These are phyloP conservation scores for Deinandra increscens DNA, from an alignment of 129 eudicot genomes.

Conservation along the genomic window DNA sequence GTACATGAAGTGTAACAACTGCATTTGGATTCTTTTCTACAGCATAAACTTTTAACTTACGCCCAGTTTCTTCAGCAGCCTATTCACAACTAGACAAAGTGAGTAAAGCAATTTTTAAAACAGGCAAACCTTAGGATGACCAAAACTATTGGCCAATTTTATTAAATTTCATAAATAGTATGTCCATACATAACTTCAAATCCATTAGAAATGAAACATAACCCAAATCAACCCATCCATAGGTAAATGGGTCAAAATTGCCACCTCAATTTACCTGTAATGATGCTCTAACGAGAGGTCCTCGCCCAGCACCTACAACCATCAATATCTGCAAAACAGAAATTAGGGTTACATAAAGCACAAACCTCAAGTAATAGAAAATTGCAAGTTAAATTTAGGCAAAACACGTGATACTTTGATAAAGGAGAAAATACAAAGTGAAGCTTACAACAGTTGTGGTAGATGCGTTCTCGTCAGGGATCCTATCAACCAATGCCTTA, in stretches of 20 bases:
- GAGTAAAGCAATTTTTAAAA: background rate
- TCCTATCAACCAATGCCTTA: slow-evolving; percentile 82
- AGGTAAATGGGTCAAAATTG: background rate
- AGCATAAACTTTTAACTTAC: slow-evolving; percentile 85
- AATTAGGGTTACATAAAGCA: slow-evolving; percentile 10
- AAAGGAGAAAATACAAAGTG: slow-evolving; percentile 9
- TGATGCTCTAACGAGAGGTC: slow-evolving; percentile 98
- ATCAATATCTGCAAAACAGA: slow-evolving; percentile 59
- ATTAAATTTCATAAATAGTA: background rate
- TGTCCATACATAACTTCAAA: background rate
- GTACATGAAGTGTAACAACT: slow-evolving; percentile 92
- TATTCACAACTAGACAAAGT: slow-evolving; percentile 16
- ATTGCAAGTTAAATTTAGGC: background rate
- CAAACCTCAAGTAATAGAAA: background rate
- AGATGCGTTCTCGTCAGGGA: slow-evolving; percentile 73
- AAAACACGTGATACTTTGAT: background rate
- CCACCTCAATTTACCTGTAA: slow-evolving; percentile 53
- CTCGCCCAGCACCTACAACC: slow-evolving; percentile 99
- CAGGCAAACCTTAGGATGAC: no score
- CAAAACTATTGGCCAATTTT: background rate
- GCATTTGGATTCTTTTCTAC: slow-evolving; percentile 99
- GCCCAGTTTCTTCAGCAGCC: slow-evolving; percentile 98
- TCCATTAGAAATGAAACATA: background rate
- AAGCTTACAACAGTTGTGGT: slow-evolving; percentile 60
- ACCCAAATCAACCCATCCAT: background rate